phyloP scores from a whole-genome alignment of 441 rosid genomes.

The Flueggea neowawraea region DNA sequence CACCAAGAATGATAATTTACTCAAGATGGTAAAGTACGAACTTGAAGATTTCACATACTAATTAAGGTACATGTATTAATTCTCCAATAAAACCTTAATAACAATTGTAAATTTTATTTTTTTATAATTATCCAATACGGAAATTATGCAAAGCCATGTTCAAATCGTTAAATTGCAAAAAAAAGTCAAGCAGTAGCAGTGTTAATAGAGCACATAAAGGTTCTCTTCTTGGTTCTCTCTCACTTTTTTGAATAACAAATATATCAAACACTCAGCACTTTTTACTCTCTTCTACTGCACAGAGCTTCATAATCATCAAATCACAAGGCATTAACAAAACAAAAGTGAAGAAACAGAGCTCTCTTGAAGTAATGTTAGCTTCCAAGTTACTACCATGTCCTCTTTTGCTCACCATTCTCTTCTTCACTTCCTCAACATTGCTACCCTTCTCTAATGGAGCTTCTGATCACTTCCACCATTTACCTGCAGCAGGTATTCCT shows the following conservation, averaged over 20 bases:
- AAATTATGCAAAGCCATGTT: too few relatives aligned
- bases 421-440: slow-evolving; percentile 27
- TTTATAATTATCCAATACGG: too few relatives aligned
- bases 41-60: too few relatives aligned
- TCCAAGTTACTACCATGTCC: slow-evolving; percentile 22
- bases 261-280: background rate
- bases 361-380: slow-evolving; percentile 16
- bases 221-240: background rate
- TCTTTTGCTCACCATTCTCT: slow-evolving; percentile 25
- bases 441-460: slow-evolving; percentile 41
- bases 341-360: background rate
- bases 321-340: background rate
- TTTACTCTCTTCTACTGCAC: background rate
- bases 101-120: too few relatives aligned
- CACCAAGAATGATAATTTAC: too few relatives aligned
- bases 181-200: too few relatives aligned
- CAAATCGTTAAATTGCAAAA: too few relatives aligned
- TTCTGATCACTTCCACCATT: slow-evolving; percentile 26
- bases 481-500: slow-evolving; percentile 42
- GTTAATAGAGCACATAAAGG: too few relatives aligned
- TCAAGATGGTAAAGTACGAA: too few relatives aligned
- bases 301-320: background rate
- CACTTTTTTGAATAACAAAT: background rate
- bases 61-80: too few relatives aligned
- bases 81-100: too few relatives aligned